phyloP scores from a whole-genome alignment of 192 early-diverging fungal genomes.

The Podila clonocystis region DNA sequence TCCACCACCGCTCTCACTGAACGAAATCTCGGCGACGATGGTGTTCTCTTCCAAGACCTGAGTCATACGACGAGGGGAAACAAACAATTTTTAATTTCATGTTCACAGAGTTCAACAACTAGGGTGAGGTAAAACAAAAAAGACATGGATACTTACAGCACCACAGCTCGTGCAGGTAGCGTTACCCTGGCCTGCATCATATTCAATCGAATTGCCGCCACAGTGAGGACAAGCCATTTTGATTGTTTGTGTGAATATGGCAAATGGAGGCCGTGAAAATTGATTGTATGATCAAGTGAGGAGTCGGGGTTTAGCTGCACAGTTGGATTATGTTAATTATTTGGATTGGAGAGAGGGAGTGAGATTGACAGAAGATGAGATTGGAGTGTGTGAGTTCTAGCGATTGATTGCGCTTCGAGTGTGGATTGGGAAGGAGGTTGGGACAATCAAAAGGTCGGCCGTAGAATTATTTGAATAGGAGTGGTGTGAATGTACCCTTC shows the following conservation, averaged over 20 bases:
- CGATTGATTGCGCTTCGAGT: no score
- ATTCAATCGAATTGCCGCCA: slow-evolving; percentile 70
- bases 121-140: neutral
- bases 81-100: neutral
- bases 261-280: neutral
- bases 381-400: no score
- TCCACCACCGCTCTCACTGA: slow-evolving; percentile 88
- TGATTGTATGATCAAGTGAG: neutral
- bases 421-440: no score
- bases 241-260: neutral
- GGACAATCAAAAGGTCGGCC: no score
- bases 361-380: no score
- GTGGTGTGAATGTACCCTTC: no score
- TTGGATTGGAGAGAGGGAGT: no score
- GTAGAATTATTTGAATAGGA: no score
- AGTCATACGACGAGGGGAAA: neutral
- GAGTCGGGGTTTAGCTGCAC: neutral
- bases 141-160: slow-evolving; percentile 45
- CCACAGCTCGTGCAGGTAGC: slow-evolving; percentile 74
- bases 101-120: neutral
- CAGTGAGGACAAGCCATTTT: slow-evolving; percentile 67
- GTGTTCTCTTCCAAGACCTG: slow-evolving; percentile 94
- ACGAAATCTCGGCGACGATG: slow-evolving; percentile 92
- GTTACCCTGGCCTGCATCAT: slow-evolving; percentile 76
- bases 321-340: no score